Evolutionary conservation across 768 basidiomycete species (phyloP), one percentile per base, ranked within the genome.

Genomic region (Suillus fuscotomentosus): DNA sequence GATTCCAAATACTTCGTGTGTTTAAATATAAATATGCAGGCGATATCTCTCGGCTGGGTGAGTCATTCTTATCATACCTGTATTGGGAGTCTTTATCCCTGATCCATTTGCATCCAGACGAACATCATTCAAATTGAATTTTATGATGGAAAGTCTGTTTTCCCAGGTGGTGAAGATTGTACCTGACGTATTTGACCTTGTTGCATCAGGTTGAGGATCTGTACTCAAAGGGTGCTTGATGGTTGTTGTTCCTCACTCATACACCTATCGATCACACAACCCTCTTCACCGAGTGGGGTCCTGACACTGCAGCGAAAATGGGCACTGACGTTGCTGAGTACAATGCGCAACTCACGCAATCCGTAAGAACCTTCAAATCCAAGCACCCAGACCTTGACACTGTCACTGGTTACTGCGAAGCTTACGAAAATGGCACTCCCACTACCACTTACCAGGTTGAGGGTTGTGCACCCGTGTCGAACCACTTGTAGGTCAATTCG

Each of bases 221-320:
- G 5, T 69, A 71, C 47, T n/a, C 60, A 13, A 62, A 53, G 5
- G 88, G 88, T 20, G 89, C 82, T 9, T 78, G 88, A 43, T 85
- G 84, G 62, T 88, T 88, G 20, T 85, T 88, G 20, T 85, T 88
- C 75, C 78, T 88, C 61, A 87, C 83, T 42, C 85, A 88, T 15
- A 87, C 87, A 3, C 85, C 86, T 2, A 78, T 81, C 20, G 74
- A 88, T 59, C 78, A 84, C 38, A 79, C 86, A 4, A 86, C 86
- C 74, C 73, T 88, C 64, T 84, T 85, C 66, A 14, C 81, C 24
- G 73, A 71, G 55, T 79, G 79, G 68, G 82, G 82, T 13, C 27
- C 66, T 0, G 60, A 61, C 4, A 68, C 68, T 36, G 73, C 72
- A 43, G 53, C 69, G 0, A 65, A 67, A 24, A 75, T 81, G 63